These are phyloP conservation scores for Cyberlindnera subsufficiens DNA, from an alignment of 805 yeast species.

Conservation along the genomic window DNA sequence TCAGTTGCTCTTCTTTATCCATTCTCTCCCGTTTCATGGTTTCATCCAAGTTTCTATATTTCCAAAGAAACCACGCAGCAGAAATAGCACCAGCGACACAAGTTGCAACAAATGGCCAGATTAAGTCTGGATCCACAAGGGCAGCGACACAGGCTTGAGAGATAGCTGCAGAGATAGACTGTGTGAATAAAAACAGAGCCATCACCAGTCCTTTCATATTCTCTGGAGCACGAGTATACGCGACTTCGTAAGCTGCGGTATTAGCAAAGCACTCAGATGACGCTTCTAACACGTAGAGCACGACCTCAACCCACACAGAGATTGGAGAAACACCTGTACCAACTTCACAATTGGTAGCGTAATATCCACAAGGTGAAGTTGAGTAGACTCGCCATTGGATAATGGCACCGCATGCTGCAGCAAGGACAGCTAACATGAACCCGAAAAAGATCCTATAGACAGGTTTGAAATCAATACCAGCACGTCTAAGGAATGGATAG, in stretches of 20 bases:
- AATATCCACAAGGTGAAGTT: slow-evolving; percentile 69
- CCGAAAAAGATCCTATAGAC: slow-evolving; percentile 68
- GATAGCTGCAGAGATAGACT: slow-evolving; percentile 69
- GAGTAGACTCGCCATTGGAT: slow-evolving; percentile 64
- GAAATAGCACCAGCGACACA: slow-evolving; percentile 37
- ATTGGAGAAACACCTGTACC: slow-evolving; percentile 29
- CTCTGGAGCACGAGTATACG: slow-evolving; percentile 76
- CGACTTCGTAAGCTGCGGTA: slow-evolving; percentile 78
- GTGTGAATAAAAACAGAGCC: slow-evolving; percentile 59
- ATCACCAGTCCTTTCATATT: slow-evolving; percentile 38
- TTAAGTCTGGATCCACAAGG: slow-evolving; percentile 61
- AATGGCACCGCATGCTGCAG: slow-evolving; percentile 33
- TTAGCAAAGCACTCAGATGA: slow-evolving; percentile 75
- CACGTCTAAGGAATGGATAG: slow-evolving; percentile 47
- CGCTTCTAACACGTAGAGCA: slow-evolving; percentile 69
- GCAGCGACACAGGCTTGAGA: slow-evolving; percentile 70
- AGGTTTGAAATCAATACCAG: slow-evolving; percentile 54
- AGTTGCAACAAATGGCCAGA: slow-evolving; percentile 23
- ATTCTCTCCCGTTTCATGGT: slow-evolving; percentile 19
- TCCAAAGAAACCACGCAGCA: slow-evolving; percentile 48
- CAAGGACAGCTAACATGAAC: slow-evolving; percentile 51
- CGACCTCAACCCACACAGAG: slow-evolving; percentile 63
- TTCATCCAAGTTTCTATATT: slow-evolving; percentile 7
- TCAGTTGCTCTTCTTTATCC: slow-evolving; percentile 13
- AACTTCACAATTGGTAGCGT: slow-evolving; percentile 46